These are phyloP conservation scores for Pythium myriotylum DNA, from an alignment of 352 stramenopile species.

Conservation along the genomic window DNA sequence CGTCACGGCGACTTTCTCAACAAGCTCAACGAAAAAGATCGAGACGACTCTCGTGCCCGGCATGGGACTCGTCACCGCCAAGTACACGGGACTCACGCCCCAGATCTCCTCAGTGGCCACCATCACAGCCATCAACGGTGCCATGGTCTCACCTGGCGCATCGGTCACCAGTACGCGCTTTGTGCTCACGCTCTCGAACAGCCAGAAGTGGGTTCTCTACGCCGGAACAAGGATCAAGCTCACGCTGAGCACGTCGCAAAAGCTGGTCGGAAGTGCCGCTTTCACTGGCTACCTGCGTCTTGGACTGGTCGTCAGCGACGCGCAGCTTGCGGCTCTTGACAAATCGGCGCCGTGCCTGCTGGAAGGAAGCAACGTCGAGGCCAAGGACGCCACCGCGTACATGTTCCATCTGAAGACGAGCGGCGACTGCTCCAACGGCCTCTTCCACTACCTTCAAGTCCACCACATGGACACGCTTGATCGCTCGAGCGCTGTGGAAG, in stretches of 20 bases:
- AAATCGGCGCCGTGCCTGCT: conserved; percentile 42
- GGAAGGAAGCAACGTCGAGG: conserved; percentile 47
- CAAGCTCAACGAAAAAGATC: conserved; percentile 36
- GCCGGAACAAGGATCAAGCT: conserved; percentile 37
- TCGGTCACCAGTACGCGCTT: conserved; percentile 30
- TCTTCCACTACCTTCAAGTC: conserved; percentile 65
- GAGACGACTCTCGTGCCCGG: conserved; percentile 56
- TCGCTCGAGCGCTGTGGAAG: conserved; percentile 40
- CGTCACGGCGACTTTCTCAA: conserved; percentile 51
- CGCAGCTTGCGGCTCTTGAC: conserved; percentile 37
- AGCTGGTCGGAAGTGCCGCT: conserved; percentile 31
- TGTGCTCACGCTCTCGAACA: conserved; percentile 52
- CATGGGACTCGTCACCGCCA: conserved; percentile 68
- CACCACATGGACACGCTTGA: conserved; percentile 70
- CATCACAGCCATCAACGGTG: conserved; percentile 57
- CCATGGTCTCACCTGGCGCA: not conserved
- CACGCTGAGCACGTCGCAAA: too few species aligned
- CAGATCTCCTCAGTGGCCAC: conserved; percentile 42
- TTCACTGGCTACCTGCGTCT: conserved; percentile 31
- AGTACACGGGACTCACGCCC: conserved; percentile 49
- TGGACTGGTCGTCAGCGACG: conserved; percentile 17
- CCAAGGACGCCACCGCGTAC: conserved; percentile 48
- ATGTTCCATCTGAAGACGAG: conserved; percentile 61
- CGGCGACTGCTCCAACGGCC: conserved; percentile 46
- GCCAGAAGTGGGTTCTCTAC: conserved; percentile 64